phyloP scores from a whole-genome alignment of 1,139 yeast species.

The Saccharomyces pastorianus region DNA sequence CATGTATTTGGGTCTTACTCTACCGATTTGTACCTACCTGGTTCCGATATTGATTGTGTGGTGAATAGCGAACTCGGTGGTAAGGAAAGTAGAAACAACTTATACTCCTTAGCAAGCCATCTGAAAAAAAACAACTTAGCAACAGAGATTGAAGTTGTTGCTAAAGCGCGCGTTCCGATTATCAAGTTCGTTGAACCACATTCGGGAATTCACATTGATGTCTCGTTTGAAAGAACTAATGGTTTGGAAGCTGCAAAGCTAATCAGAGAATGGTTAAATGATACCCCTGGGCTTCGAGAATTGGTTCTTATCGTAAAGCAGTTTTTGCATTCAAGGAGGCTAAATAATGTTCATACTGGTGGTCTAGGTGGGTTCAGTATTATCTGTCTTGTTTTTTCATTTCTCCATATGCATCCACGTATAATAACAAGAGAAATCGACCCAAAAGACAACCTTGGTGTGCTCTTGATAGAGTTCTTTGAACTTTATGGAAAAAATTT shows the following conservation, averaged over 20 bases:
- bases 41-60: slow-evolving; percentile 95
- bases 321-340: slow-evolving; percentile 67
- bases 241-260: slow-evolving; percentile 81
- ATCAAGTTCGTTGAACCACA: slow-evolving; percentile 79
- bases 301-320: slow-evolving; percentile 83
- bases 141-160: slow-evolving; percentile 72
- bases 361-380: slow-evolving; percentile 95
- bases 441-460: slow-evolving; percentile 74
- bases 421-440: slow-evolving; percentile 58
- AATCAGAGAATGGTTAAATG: slow-evolving; percentile 65
- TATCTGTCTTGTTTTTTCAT: slow-evolving; percentile 78
- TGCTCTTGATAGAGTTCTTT: slow-evolving; percentile 81
- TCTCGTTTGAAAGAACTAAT: slow-evolving; percentile 82
- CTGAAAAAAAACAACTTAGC: slow-evolving; percentile 60
- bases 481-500: slow-evolving; percentile 89
- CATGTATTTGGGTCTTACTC: slow-evolving; percentile 95
- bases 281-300: slow-evolving; percentile 77
- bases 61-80: slow-evolving; percentile 58
- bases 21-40: slow-evolving; percentile 87
- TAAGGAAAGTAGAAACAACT: slow-evolving; percentile 57
- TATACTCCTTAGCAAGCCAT: slow-evolving; percentile 69
- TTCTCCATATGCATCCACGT: slow-evolving; percentile 74
- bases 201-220: slow-evolving; percentile 73
- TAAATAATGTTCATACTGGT: slow-evolving; percentile 89
- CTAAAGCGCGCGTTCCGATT: slow-evolving; percentile 94